phyloP scores from a whole-genome alignment of 192 early-diverging fungal species.

The Podila minutissima region DNA sequence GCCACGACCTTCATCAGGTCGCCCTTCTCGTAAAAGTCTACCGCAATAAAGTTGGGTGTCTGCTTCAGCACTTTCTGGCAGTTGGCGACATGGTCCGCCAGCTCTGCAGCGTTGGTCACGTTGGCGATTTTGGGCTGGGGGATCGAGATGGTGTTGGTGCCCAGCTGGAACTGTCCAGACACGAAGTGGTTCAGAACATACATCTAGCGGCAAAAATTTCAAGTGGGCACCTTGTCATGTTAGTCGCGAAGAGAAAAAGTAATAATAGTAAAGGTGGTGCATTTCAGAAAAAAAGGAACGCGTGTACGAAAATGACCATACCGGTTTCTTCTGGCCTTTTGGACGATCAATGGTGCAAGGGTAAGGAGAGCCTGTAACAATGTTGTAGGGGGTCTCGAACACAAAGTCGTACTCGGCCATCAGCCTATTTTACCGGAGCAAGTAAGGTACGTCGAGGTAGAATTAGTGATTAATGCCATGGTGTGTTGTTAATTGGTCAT shows the following conservation, averaged over 20 bases:
- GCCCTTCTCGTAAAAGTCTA: slow-evolving; percentile 80
- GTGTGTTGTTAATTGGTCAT: no score
- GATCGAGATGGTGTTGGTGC: slow-evolving; percentile 48
- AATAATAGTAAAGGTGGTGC: no score
- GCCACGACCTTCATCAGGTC: slow-evolving; percentile 17
- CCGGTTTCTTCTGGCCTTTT: slow-evolving; percentile 39
- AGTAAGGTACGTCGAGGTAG: neutral
- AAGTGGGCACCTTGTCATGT: neutral
- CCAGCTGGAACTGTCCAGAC: slow-evolving; percentile 56
- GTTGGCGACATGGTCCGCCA: slow-evolving; percentile 62
- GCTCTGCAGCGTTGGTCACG: slow-evolving; percentile 64
- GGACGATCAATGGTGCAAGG: slow-evolving; percentile 69
- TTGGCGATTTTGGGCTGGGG: slow-evolving; percentile 64
- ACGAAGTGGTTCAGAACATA: slow-evolving; percentile 84
- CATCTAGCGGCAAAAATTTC: slow-evolving; percentile 49
- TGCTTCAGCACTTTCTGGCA: slow-evolving; percentile 60
- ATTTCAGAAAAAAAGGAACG: neutral
- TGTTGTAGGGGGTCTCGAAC: slow-evolving; percentile 76
- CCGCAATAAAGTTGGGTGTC: slow-evolving; percentile 75
- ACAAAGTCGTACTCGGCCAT: slow-evolving; percentile 70
- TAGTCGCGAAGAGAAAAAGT: no score
- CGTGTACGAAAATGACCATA: neutral
- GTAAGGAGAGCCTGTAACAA: slow-evolving; percentile 56
- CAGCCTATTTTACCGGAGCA: slow-evolving; percentile 49
- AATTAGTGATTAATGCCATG: neutral